phyloP scores from a whole-genome alignment of 495 filamentous ascomycete genomes.

The Articulospora tetracladia region DNA sequence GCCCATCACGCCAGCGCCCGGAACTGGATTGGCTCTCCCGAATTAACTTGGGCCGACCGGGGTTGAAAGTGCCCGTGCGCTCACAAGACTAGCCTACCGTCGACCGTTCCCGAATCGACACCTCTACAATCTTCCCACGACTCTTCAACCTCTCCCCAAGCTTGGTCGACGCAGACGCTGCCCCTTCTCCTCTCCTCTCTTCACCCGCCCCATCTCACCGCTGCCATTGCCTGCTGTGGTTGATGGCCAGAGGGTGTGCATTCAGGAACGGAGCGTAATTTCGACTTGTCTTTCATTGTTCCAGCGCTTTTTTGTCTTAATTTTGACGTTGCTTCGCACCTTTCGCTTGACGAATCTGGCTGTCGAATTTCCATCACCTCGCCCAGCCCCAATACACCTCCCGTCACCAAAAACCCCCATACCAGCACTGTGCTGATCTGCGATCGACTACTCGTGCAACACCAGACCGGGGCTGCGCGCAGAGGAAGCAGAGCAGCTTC shows the following conservation, averaged over 20 bases:
- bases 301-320: slow-evolving; percentile 21
- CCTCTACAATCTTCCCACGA: slow-evolving; percentile 5
- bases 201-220: neutral
- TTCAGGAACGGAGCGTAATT: neutral
- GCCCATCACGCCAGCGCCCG: neutral
- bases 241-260: slow-evolving; percentile 20
- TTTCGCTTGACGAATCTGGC: slow-evolving; percentile 17
- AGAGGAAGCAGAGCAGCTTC: slow-evolving; percentile 4
- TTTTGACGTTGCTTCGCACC: slow-evolving; percentile 14
- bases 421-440: neutral
- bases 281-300: slow-evolving; percentile 19
- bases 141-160: neutral
- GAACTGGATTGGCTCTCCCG: slow-evolving; percentile 3
- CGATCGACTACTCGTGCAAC: slow-evolving; percentile 13
- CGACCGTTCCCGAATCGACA: slow-evolving; percentile 3
- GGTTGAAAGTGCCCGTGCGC: neutral
- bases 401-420: neutral
- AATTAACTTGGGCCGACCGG: neutral
- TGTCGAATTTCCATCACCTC: slow-evolving; percentile 2
- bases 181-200: neutral
- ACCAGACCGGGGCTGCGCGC: slow-evolving; percentile 4
- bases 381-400: neutral
- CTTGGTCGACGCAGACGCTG: neutral
- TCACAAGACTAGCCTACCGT: slow-evolving; percentile 1
- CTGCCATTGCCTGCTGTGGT: slow-evolving; percentile 8